Conservation (phyloP, 148 eudicot genomes). For the Tetragonia tetragonoides region DNA sequence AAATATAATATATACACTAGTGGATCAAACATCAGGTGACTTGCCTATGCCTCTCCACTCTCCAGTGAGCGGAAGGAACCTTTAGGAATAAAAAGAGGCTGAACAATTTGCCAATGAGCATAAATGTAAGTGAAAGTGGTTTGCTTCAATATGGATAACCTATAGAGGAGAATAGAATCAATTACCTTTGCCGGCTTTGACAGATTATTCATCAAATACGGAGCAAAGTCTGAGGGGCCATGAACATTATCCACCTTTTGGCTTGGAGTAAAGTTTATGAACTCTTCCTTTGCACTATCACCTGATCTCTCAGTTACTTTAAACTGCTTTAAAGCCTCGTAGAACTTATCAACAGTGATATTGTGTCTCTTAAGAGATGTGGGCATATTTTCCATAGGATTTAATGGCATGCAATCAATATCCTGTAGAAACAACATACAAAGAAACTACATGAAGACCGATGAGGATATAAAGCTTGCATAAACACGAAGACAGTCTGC, state of each 20-base stretch:
- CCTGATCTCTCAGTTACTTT: slow-evolving; percentile 43
- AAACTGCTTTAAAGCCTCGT: slow-evolving; percentile 58
- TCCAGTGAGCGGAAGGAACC: neutral
- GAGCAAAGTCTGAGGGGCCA: slow-evolving; percentile 37
- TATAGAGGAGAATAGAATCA: slow-evolving; percentile 17
- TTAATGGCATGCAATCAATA: slow-evolving; percentile 93
- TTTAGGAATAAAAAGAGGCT: neutral
- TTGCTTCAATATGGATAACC: neutral
- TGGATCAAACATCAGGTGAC: neutral
- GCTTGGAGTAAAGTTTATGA: slow-evolving; percentile 38
- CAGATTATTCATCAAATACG: slow-evolving; percentile 43
- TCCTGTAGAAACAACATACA: slow-evolving; percentile 56
- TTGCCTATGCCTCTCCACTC: neutral
- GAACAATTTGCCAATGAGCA: neutral
- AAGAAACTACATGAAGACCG: neutral
- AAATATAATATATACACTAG: neutral
- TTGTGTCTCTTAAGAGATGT: slow-evolving; percentile 53
- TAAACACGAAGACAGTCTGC: no score
- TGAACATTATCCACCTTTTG: slow-evolving; percentile 43
- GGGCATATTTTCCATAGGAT: slow-evolving; percentile 80
- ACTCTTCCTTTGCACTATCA: slow-evolving; percentile 51
- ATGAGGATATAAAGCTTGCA: no score
- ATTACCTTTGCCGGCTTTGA: slow-evolving; percentile 63
- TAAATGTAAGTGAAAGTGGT: neutral
- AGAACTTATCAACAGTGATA: slow-evolving; percentile 50